phyloP scores from a whole-genome alignment of 225 moss, liverwort and hornwort genomes.

The Anthoceros angustus region DNA sequence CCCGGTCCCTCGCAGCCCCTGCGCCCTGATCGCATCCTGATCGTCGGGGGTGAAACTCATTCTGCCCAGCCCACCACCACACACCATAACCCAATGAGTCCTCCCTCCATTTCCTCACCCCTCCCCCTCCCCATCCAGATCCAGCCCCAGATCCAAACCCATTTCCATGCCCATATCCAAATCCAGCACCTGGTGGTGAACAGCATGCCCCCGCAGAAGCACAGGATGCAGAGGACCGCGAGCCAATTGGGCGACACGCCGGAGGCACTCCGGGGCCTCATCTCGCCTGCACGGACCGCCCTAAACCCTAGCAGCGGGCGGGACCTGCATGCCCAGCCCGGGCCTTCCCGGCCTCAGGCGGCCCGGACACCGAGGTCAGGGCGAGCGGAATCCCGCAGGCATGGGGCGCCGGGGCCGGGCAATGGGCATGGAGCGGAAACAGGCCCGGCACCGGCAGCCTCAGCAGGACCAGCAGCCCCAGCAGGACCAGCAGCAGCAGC shows the following conservation, averaged over 20 bases:
- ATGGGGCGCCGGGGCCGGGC: background rate
- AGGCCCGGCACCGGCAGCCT: background rate
- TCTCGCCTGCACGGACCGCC: background rate
- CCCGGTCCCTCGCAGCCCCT: background rate
- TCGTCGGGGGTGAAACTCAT: background rate
- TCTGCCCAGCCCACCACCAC: background rate
- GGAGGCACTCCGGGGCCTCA: background rate
- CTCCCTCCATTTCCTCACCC: background rate
- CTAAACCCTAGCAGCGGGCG: background rate
- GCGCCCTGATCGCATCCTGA: background rate
- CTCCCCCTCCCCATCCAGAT: background rate
- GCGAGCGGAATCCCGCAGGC: background rate
- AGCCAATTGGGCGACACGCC: slow-evolving; percentile 2
- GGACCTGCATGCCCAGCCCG: background rate
- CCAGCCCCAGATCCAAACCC: background rate
- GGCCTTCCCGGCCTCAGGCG: background rate
- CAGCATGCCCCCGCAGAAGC: slow-evolving; percentile 2
- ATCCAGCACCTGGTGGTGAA: slow-evolving; percentile 2
- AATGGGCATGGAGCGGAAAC: background rate
- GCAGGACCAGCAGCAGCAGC: background rate
- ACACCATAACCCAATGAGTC: background rate
- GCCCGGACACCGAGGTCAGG: background rate
- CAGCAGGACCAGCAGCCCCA: background rate
- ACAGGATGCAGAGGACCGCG: background rate
- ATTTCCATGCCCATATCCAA: background rate